Percentiles rank a stretch among this genome's conserved stretches.
Evolutionary conservation across 2,329 filamentous ascomycete genomes (phyloP).

Genomic region (Trichothecium sympodiale): DNA sequence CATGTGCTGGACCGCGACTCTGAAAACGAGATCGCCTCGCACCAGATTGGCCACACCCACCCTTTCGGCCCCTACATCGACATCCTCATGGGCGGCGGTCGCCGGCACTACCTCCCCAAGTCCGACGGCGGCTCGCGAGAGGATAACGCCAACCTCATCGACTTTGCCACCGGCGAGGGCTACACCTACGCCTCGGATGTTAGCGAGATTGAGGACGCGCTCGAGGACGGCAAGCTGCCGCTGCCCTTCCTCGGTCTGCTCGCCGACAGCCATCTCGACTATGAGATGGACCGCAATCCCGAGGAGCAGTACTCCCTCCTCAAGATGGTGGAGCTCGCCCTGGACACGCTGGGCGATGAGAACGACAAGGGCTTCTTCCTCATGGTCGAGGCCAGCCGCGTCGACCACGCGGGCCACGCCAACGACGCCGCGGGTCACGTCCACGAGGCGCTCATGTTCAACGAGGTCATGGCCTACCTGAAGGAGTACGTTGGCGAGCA

Average conservation of each 20-base stretch:
- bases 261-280: slow-evolving; percentile 9
- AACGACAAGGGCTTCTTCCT: slow-evolving; percentile 12
- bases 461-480: slow-evolving; percentile 12
- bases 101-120: slow-evolving; percentile 11
- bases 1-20: slow-evolving; percentile 13
- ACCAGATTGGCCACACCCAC: slow-evolving; percentile 13
- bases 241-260: slow-evolving; percentile 13
- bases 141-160: slow-evolving; percentile 11
- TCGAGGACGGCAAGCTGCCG: slow-evolving; percentile 6
- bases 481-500: slow-evolving; percentile 10
- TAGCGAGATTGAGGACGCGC: slow-evolving; percentile 6
- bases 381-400: slow-evolving; percentile 15
- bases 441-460: slow-evolving; percentile 14
- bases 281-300: slow-evolving; percentile 11
- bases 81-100: slow-evolving; percentile 13
- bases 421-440: slow-evolving; percentile 12
- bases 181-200: slow-evolving; percentile 10
- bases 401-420: slow-evolving; percentile 13
- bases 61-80: slow-evolving; percentile 11
- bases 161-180: slow-evolving; percentile 11
- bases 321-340: slow-evolving; percentile 9
- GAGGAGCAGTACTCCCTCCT: slow-evolving; percentile 11
- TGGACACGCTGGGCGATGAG: slow-evolving; percentile 11
- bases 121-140: slow-evolving; percentile 9
- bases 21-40: slow-evolving; percentile 14